Base-by-base conservation (phyloP, 2,329 filamentous ascomycete genomes). In the Alternaria angustiovoidea region DNA sequence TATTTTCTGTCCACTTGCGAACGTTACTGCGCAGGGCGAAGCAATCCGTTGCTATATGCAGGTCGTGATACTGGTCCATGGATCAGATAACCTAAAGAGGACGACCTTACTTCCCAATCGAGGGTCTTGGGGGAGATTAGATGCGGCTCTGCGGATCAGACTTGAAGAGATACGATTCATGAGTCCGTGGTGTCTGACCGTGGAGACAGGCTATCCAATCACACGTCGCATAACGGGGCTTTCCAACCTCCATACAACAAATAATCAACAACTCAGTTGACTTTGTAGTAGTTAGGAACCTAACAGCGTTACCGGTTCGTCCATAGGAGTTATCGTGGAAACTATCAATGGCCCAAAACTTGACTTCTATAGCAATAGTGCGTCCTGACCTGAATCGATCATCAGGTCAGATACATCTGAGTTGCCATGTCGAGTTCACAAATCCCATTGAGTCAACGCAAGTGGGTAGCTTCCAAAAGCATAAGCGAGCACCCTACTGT, bases 31-130 rank as follows among this genome's bases (percentile, higher is more conserved):
- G 4, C 22, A 8, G 46, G 46, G 30, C 30, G 46, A 34, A 48
- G 46, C 20, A 12, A 22, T 48, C 20, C 30, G 46, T 24, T 48
- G 46, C 46, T 36, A 48, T 36, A 48, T 48, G 46, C 30, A 48
- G 46, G 46, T 48, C 30, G 18, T 12, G 18, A 16, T 36, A 22
- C 18, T 36, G 46, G 20, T 34, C 46, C 30, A 22, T 36, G 30
- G 30, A 48, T 48, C 46, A 36, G 46, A 48, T 36, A 36, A 36
- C 30, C 46, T 11, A 22, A 48, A 48, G 8, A 48, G n/a, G 14
- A 34, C 34, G 46, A 4, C 14, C 20, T 36, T 48, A 34, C 32
- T 11, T 16, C 20, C 46, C 22, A 24, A 14, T 32, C 46, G 34
- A 20, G 46, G 9, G 24, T 14, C 4, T 22, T 9, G 20, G 11